Base-by-base conservation (phyloP, 2,329 filamentous ascomycete species). In the Penicillium sp. region DNA sequence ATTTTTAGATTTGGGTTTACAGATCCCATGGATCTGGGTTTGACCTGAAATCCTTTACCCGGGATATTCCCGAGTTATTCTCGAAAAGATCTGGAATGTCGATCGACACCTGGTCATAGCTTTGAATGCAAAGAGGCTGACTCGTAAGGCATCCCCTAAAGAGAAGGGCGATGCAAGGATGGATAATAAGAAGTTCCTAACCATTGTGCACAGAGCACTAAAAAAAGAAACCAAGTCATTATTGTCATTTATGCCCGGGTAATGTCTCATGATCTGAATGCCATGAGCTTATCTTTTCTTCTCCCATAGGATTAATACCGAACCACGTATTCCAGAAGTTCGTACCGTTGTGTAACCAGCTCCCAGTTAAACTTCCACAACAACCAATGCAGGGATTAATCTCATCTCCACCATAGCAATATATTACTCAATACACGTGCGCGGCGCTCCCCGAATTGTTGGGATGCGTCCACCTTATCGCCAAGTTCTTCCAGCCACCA, bases 21-120 rank as follows among this genome's bases (percentile, higher is more conserved):
- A 27, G 15, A 26, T 56, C 47, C 53, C 55, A 49, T 60, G 60
- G 56, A 56, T 25, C 40, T 42, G 4, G 35, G 26, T 22, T n/a
- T 15, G 14, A 11, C 35, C 27, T 42, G 33, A 37, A 50, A 60
- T 22, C 26, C 52, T 14, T 12, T 48, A 43, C 2, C 42, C 35
- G 51, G 22, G 33, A 50, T 37, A 20, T 0, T 12, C 25, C 54
- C 54, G 50, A 55, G 51, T 15, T 4, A 26, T 61, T 59, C 58
- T 61, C 46, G 60, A 61, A 59, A n/a, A 22, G 29, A 44, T 56
- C 48, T 55, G 45, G 54, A 55, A 52, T 56, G 33, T 22, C 46
- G 58, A 61, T 59, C 60, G 50, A n/a, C 53, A 45, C 42, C 35
- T 29, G 63, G 54, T 55, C 59, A 61, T 53, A 56, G 55, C 53